These are phyloP conservation scores for Thelonectria discophora DNA, from an alignment of 2,329 filamentous ascomycete genomes.

Conservation along the genomic window DNA sequence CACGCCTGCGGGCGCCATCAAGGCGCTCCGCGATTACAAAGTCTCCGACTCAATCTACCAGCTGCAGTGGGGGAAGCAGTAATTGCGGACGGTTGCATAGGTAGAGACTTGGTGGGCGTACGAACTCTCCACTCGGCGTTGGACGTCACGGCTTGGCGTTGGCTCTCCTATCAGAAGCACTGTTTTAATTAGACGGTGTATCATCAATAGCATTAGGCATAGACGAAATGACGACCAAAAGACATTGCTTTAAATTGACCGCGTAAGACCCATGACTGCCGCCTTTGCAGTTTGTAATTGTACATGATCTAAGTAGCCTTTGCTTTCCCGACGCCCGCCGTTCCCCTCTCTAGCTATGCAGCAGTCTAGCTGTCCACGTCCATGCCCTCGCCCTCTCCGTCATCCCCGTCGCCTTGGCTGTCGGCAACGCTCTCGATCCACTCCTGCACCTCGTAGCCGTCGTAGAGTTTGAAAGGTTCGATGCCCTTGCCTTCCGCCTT, in stretches of 20 bases:
- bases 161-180: constrained; percentile 20
- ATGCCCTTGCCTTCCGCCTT: constrained; percentile 60
- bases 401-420: constrained; percentile 53
- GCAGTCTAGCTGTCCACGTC: constrained; percentile 48
- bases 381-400: constrained; percentile 44
- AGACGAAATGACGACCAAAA: constrained; percentile 37
- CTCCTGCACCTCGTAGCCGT: constrained; percentile 84
- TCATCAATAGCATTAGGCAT: constrained; percentile 13
- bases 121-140: constrained; percentile 11
- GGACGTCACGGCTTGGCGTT: constrained; percentile 31
- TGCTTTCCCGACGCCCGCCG: constrained; percentile 34
- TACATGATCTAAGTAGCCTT: constrained; percentile 49
- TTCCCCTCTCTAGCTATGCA: constrained; percentile 26
- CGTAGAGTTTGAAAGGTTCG: constrained; percentile 89
- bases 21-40: constrained; percentile 76
- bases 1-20: constrained; percentile 76
- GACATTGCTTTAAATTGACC: constrained; percentile 19
- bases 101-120: constrained; percentile 24
- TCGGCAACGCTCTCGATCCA: constrained; percentile 82
- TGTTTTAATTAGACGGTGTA: constrained; percentile 2
- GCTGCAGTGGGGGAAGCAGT: constrained; percentile 80
- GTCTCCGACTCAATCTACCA: constrained; percentile 79
- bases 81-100: constrained; percentile 34
- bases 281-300: constrained; percentile 45
- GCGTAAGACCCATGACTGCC: constrained; percentile 41